Percentiles rank a stretch among this genome's conserved stretches.
Evolutionary conservation across 257 asterid genomes (phyloP).

Genomic region (Ocimum tenuiflorum): DNA sequence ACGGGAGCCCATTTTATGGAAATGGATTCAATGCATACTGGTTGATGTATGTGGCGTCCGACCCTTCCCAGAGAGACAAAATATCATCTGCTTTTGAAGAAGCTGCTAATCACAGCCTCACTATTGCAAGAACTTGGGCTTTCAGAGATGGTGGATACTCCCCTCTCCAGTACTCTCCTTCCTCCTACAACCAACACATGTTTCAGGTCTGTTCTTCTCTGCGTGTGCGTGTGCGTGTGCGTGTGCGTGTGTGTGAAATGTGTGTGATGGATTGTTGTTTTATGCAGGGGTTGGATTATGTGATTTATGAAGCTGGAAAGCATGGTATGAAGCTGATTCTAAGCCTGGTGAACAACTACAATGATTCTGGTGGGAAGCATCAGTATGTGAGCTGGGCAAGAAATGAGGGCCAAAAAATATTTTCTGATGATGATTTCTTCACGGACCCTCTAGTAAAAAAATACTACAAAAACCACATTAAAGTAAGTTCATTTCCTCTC

Average conservation of each 20-base stretch:
- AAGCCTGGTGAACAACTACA: constrained; percentile 54
- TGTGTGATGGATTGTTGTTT: background rate
- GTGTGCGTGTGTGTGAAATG: no score
- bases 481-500: constrained; percentile 26
- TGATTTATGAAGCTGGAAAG: constrained; percentile 49
- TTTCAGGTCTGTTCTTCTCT: constrained; percentile 37
- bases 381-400: constrained; percentile 72
- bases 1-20: constrained; percentile 40
- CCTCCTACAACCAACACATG: constrained; percentile 46
- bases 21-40: constrained; percentile 63
- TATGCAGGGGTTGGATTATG: constrained; percentile 60
- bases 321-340: constrained; percentile 52
- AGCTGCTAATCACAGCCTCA: constrained; percentile 40
- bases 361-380: constrained; percentile 48
- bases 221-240: no score
- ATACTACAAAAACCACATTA: constrained; percentile 51
- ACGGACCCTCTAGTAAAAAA: constrained; percentile 37
- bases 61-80: constrained; percentile 35
- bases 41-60: constrained; percentile 45
- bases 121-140: constrained; percentile 59
- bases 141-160: constrained; percentile 53
- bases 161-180: constrained; percentile 56
- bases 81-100: constrained; percentile 34
- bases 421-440: constrained; percentile 60
- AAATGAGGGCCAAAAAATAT: constrained; percentile 28